Evolutionary conservation across 2,329 filamentous ascomycete species (phyloP), one percentile per base, ranked within the genome.

Genomic region (Pseudocercospora musae): DNA sequence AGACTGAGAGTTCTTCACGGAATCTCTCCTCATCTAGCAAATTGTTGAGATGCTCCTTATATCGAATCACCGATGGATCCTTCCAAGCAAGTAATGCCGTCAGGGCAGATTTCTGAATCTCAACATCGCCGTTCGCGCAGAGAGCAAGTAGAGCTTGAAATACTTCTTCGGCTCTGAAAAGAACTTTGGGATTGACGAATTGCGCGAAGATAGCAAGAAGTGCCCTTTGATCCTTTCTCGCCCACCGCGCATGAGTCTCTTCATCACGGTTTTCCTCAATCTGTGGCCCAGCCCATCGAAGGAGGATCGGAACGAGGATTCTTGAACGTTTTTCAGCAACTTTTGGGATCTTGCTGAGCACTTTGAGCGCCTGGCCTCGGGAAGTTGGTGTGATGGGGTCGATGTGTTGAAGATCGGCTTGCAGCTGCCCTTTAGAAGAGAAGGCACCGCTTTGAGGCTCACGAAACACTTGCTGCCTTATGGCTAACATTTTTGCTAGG

Each of bases 31-130:
- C 95, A 68, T 99, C 95, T 8, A 98, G 84, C 1, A 99, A 81
- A 69, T 92, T 93, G 65, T 92, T 84, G 23, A 99, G 78, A 69
- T 93, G 91, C 69, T 97, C 92, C 70, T 92, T 87, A 72, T 98
- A 96, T 0, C 87, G 83, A 63, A 84, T 84, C 55, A 99, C 81
- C 8, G 84, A 87, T 1, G 88, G 83, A 62, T 90, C 85, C 75
- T 96, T 98, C 94, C 95, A 99, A 0, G 92, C 86, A 57, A 97
- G 82, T 7, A 99, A 85, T 8, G 89, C 90, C 74, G 92, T 93
- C 37, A 99, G 82, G 0, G 92, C 88, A 50, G 89, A 85, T 68
- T 89, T 94, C 75, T 99, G 95, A 15, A 96, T 86, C 68, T 97
- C 94, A 3, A 88, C 83, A 72, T 99, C 95, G 70, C 95, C 95